phyloP scores from a whole-genome alignment of 805 yeast genomes.

The Yueomyces sinensis region DNA sequence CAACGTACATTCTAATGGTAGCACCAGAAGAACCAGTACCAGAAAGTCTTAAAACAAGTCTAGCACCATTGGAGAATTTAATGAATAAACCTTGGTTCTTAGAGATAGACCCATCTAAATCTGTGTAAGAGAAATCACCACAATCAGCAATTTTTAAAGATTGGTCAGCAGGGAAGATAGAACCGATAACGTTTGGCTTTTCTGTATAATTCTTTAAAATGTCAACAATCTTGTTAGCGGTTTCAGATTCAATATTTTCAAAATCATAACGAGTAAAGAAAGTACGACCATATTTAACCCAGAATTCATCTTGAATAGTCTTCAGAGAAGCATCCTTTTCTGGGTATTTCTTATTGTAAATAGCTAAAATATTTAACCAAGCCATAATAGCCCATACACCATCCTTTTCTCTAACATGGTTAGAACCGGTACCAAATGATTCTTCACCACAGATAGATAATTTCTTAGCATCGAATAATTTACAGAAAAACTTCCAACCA shows the following conservation, averaged over 20 bases:
- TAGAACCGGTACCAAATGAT: conserved; percentile 95
- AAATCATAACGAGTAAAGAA: conserved; percentile 96
- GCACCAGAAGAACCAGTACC: conserved; percentile 99
- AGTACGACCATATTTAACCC: conserved; percentile 90
- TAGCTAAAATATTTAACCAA: conserved; percentile 92
- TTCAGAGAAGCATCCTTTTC: conserved; percentile 52
- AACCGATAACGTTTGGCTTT: conserved; percentile 33
- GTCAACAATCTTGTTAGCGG: conserved; percentile 57
- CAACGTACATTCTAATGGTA: conserved; percentile 85
- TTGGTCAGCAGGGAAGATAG: conserved; percentile 31
- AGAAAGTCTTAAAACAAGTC: conserved; percentile 81
- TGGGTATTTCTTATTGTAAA: conserved; percentile 52
- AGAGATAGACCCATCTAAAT: conserved; percentile 86
- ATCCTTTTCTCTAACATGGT: conserved; percentile 95
- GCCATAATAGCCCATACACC: conserved; percentile 97
- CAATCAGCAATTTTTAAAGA: conserved; percentile 54
- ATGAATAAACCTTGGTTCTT: conserved; percentile 79
- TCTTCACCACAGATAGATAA: conserved; percentile 97
- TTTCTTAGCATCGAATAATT: conserved; percentile 84
- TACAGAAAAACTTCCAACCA: conserved; percentile 99
- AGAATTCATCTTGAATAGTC: conserved; percentile 71
- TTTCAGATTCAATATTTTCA: conserved; percentile 67
- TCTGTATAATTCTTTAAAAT: conserved; percentile 32
- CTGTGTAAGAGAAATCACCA: conserved; percentile 87
- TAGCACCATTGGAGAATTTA: conserved; percentile 67